Percentiles rank a stretch among this genome's conserved stretches.
Evolutionary conservation across 164 flowering plant genomes (phyloP).

Genomic region (Aristolochia contorta): DNA sequence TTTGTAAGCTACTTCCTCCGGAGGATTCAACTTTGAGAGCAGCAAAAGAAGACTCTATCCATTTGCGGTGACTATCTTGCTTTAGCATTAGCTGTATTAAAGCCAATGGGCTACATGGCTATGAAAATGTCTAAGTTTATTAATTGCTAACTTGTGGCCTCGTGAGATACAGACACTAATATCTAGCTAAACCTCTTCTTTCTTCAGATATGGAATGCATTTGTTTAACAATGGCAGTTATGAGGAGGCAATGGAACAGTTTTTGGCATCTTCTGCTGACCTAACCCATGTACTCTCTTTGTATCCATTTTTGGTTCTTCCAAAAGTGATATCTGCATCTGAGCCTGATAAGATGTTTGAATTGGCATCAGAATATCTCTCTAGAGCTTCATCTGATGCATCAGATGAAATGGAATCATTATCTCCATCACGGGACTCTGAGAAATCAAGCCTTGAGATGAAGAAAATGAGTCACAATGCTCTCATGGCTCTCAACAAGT

Average conservation of each 20-base stretch:
- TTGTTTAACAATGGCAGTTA: slow-evolving; percentile 86
- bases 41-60: slow-evolving; percentile 89
- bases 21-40: slow-evolving; percentile 93
- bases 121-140: neutral
- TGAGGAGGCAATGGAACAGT: slow-evolving; percentile 98
- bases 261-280: slow-evolving; percentile 86
- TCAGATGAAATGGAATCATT: slow-evolving; percentile 86
- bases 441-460: slow-evolving; percentile 49
- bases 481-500: slow-evolving; percentile 90
- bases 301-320: slow-evolving; percentile 73
- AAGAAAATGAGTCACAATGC: slow-evolving; percentile 88
- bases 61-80: slow-evolving; percentile 46
- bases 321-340: slow-evolving; percentile 46
- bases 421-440: slow-evolving; percentile 44
- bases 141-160: no score
- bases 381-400: slow-evolving; percentile 74
- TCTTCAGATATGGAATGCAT: slow-evolving; percentile 75
- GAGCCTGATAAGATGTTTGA: slow-evolving; percentile 63
- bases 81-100: neutral
- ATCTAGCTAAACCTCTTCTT: neutral
- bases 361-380: slow-evolving; percentile 55
- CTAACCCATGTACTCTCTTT: slow-evolving; percentile 83
- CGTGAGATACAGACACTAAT: no score
- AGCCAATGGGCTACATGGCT: neutral
- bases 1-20: slow-evolving; percentile 92